Conservation (phyloP, 1,284 basidiomycete genomes). For the Heterobasidion occidentale region DNA sequence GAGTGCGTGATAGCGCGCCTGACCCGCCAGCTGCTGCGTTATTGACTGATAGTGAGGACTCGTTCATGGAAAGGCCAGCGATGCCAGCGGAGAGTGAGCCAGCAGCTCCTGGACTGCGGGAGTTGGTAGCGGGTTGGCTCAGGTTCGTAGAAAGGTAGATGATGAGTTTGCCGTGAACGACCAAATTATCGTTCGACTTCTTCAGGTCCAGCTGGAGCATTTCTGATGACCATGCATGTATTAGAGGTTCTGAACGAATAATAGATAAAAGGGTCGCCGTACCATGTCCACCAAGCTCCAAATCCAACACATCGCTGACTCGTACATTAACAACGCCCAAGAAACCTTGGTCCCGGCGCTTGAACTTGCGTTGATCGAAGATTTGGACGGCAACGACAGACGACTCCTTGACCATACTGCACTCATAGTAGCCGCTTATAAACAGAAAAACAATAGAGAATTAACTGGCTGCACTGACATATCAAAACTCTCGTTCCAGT, state of each 20-base stretch:
- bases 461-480: conserved; percentile 46
- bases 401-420: conserved; percentile 78
- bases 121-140: conserved; percentile 42
- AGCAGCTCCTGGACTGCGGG: conserved; percentile 26
- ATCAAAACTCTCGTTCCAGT: conserved; percentile 94
- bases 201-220: conserved; percentile 78
- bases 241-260: not conserved
- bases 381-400: conserved; percentile 95
- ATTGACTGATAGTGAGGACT: conserved; percentile 24
- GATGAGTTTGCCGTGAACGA: conserved; percentile 82
- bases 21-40: conserved; percentile 23
- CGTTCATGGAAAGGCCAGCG: conserved; percentile 19
- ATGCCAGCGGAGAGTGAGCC: conserved; percentile 18
- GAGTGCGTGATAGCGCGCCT: conserved; percentile 24
- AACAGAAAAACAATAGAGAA: conserved; percentile 5
- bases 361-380: conserved; percentile 98
- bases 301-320: conserved; percentile 73
- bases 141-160: conserved; percentile 72
- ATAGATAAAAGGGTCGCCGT: conserved; percentile 14
- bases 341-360: conserved; percentile 91
- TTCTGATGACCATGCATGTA: conserved; percentile 31
- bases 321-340: conserved; percentile 88
- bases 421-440: not conserved
- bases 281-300: conserved; percentile 78
- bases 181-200: conserved; percentile 81